Base-by-base conservation (phyloP, 768 basidiomycete species). In the Cyclocybe cylindracea region DNA sequence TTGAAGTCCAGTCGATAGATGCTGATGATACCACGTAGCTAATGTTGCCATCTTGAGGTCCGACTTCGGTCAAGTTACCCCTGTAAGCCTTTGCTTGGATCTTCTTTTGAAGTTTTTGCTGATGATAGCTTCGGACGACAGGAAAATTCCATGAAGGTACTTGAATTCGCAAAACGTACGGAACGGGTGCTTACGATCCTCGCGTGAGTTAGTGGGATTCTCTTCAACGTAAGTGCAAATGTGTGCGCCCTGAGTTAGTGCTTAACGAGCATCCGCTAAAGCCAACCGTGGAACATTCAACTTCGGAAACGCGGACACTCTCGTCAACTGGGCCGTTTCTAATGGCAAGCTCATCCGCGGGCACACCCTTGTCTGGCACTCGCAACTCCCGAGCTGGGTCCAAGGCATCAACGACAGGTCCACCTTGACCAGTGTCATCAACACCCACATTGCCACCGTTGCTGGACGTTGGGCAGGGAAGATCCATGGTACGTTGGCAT, bases 391-490 rank as follows among this genome's bases (percentile, higher is more conserved):
- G 5, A 43, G 56, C 7, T 74, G 70, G 70, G 72, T 72, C 42
- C 62, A 61, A n/a, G 44, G 57, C 5, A 72, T 71, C 52, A 61
- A 55, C 38, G 69, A 73, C 51, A 63, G 50, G 45, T 48, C 51
- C 13, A 70, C 69, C 5, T 56, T 73, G 69, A 71, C 67, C 4
- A 57, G 60, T 7, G 70, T 72, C 45, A 65, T 75, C 46, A 61
- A 74, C 50, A 71, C 68, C 54, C 76, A 78, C 59, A 73, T 76
- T 50, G 54, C 65, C 13, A 69, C 60, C 49, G 64, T 75, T 38
- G 71, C 70, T 39, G 71, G 70, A 68, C 45, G 70, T 29, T 79
- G 73, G 62, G 72, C 68, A 53, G 77, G 78, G 35, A 72, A 77
- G 45, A 60, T 77, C 67, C 70, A 55, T 55, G 64, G 65, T 54